phyloP scores from a whole-genome alignment of 352 stramenopile species.

The Pythium diclinum region DNA sequence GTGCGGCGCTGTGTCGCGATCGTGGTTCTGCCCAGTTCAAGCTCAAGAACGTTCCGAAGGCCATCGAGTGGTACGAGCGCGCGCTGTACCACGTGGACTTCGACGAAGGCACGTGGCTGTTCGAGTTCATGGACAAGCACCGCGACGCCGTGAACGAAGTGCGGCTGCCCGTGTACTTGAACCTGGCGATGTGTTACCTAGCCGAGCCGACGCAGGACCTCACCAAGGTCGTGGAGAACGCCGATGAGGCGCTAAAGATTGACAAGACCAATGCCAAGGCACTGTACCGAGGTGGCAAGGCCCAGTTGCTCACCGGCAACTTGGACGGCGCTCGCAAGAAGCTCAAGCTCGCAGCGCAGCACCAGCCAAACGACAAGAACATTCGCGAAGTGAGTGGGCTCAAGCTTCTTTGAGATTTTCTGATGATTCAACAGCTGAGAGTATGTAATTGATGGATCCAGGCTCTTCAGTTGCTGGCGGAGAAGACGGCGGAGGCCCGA shows the following conservation, averaged over 20 bases:
- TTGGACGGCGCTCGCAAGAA: constrained; percentile 56
- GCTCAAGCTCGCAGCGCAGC: constrained; percentile 56
- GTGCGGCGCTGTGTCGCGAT: constrained; percentile 57
- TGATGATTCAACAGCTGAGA: no score
- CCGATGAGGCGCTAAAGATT: constrained; percentile 60
- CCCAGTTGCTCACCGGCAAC: constrained; percentile 55
- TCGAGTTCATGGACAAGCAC: constrained; percentile 80
- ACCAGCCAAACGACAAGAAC: constrained; percentile 63
- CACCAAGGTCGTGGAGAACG: constrained; percentile 62
- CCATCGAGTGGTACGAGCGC: constrained; percentile 72
- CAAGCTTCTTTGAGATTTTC: not conserved
- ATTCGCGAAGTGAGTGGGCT: constrained; percentile 48
- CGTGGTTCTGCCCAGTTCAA: constrained; percentile 64
- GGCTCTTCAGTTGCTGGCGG: constrained; percentile 43
- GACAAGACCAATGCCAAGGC: constrained; percentile 81
- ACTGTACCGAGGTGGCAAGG: constrained; percentile 72
- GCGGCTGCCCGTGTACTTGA: constrained; percentile 74
- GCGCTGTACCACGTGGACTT: constrained; percentile 81
- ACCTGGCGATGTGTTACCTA: constrained; percentile 75
- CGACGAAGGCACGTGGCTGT: constrained; percentile 82
- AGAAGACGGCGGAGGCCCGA: constrained; percentile 48
- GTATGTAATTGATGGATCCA: not conserved
- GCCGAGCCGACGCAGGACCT: constrained; percentile 32
- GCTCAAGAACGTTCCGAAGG: constrained; percentile 36
- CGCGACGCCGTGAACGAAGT: constrained; percentile 68